phyloP scores from a whole-genome alignment of 2,329 filamentous ascomycete species.

The Cladobotryum protrusum region DNA sequence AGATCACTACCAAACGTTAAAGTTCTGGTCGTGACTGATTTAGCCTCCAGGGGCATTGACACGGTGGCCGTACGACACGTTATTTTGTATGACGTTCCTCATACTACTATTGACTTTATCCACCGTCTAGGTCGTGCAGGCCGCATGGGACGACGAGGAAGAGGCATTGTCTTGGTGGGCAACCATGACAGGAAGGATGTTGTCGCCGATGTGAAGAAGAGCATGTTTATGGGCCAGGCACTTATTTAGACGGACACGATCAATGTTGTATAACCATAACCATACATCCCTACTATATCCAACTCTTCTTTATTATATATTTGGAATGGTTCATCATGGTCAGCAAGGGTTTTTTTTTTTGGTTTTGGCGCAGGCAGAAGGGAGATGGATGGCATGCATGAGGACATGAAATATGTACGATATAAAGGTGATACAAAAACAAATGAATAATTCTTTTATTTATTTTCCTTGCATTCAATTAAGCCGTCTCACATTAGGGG shows the following conservation, averaged over 20 bases:
- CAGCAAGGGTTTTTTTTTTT: too few species aligned
- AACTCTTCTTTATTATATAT: not conserved
- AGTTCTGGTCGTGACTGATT: slow-evolving; percentile 88
- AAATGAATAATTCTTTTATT: too few species aligned
- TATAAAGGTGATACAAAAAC: too few species aligned
- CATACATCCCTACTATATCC: slow-evolving; percentile 12
- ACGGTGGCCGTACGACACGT: slow-evolving; percentile 87
- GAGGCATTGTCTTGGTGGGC: slow-evolving; percentile 85
- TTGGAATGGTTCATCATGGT: too few species aligned
- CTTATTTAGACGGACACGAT: slow-evolving; percentile 51
- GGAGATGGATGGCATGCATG: too few species aligned
- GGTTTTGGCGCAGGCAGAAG: too few species aligned
- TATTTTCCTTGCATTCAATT: too few species aligned
- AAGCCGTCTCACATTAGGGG: too few species aligned
- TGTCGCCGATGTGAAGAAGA: slow-evolving; percentile 84
- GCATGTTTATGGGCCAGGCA: slow-evolving; percentile 76
- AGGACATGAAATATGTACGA: too few species aligned
- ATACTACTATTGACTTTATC: slow-evolving; percentile 96
- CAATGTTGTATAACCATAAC: not conserved
- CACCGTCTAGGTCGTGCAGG: slow-evolving; percentile 89
- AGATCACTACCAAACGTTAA: slow-evolving; percentile 68
- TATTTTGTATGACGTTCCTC: slow-evolving; percentile 93
- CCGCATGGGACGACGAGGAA: slow-evolving; percentile 82
- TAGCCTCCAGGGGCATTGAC: slow-evolving; percentile 89
- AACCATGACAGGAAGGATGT: slow-evolving; percentile 85